Percentiles rank a stretch among this genome's conserved stretches.
These are phyloP conservation scores for Cytospora leucostoma DNA, from an alignment of 2,329 filamentous ascomycete genomes.

Conservation along the genomic window DNA sequence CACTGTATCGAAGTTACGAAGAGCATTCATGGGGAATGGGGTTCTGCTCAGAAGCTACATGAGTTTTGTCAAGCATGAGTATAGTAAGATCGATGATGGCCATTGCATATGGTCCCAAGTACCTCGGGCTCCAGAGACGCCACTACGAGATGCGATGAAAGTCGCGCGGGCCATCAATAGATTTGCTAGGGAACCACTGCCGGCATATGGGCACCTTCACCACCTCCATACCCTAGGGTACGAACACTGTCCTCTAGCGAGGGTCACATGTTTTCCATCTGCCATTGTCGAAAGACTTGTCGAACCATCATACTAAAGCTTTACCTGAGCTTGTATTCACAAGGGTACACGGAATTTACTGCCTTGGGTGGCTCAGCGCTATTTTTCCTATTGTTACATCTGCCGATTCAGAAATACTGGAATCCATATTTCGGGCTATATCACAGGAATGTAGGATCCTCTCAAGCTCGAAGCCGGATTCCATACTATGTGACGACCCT, in stretches of 20 bases:
- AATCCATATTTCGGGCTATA: no score
- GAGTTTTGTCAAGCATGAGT: background rate
- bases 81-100: background rate
- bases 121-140: background rate
- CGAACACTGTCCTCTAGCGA: conserved; percentile 19
- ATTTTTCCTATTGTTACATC: no score
- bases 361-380: no score
- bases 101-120: background rate
- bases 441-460: no score
- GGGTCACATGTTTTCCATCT: conserved; percentile 31
- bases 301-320: no score
- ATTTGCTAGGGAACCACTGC: background rate
- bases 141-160: background rate
- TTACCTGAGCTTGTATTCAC: no score
- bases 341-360: no score
- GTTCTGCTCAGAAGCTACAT: background rate
- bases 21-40: background rate
- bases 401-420: no score
- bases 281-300: conserved; percentile 33
- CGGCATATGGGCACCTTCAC: conserved; percentile 19
- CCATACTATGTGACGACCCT: no score
- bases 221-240: conserved; percentile 29
- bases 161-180: background rate
- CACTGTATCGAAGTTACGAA: background rate
- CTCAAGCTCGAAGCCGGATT: no score